These are phyloP conservation scores for Chlamydomonas reinhardtii DNA, from an alignment of 163 green algal genomes.

Conservation along the genomic window DNA sequence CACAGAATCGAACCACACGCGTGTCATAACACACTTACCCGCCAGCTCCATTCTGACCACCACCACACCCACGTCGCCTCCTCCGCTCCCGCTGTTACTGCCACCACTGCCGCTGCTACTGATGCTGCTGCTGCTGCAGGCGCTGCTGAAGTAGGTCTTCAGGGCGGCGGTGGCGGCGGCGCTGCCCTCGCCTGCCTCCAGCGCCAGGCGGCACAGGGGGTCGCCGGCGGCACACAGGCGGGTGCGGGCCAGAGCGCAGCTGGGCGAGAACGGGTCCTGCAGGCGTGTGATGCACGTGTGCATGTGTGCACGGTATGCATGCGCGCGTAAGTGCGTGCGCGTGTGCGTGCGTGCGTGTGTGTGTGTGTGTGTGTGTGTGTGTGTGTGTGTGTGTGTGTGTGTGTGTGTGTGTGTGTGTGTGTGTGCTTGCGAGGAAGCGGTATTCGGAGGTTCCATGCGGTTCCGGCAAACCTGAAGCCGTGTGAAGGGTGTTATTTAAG, in stretches of 20 bases:
- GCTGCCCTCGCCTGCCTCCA: conserved; percentile 32
- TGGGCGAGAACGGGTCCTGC: conserved; percentile 42
- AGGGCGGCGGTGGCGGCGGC: not conserved
- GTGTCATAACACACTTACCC: not conserved
- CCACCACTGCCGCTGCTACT: not conserved
- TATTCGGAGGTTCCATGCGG: no score
- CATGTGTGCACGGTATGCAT: no score
- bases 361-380: no score
- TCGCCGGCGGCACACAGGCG: conserved; percentile 28
- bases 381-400: no score
- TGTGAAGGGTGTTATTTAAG: no score
- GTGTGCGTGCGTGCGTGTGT: no score
- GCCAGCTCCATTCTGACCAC: conserved; percentile 24
- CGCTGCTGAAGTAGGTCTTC: conserved; percentile 17
- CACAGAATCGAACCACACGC: no score
- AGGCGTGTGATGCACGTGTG: no score
- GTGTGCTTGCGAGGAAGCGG: no score
- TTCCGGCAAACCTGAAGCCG: no score
- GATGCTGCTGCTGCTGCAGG: not conserved
- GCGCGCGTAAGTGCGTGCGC: no score
- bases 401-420: no score
- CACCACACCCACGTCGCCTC: not conserved
- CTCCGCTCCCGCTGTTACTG: not conserved
- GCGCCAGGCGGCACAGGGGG: conserved; percentile 38
- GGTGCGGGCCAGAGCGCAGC: conserved; percentile 36